Conservation (phyloP, 2,329 filamentous ascomycete genomes). For the Macroventuria anomochaeta region DNA sequence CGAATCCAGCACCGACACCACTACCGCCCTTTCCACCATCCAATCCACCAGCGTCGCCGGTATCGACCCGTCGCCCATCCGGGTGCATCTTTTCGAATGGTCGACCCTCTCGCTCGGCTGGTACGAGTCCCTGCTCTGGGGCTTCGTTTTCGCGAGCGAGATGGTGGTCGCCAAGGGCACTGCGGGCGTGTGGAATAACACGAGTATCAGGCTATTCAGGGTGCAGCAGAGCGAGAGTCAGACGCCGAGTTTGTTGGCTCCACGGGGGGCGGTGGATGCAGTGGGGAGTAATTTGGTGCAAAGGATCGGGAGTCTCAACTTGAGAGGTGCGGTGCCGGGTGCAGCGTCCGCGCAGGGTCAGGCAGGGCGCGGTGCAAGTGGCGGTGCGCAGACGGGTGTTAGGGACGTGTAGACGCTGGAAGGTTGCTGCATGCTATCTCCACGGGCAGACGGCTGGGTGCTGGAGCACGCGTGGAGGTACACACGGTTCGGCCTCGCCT, state of each 20-base stretch:
- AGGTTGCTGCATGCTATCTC: not conserved
- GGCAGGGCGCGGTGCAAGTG: slow-evolving; percentile 30
- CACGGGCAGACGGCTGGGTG: not conserved
- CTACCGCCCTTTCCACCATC: slow-evolving; percentile 59
- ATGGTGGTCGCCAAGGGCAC: slow-evolving; percentile 86
- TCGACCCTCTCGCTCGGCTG: slow-evolving; percentile 87
- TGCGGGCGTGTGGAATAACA: slow-evolving; percentile 93
- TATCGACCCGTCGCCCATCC: slow-evolving; percentile 75
- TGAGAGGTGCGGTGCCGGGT: slow-evolving; percentile 56
- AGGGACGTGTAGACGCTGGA: slow-evolving; percentile 43
- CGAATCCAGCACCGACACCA: slow-evolving; percentile 55
- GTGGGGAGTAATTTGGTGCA: slow-evolving; percentile 90
- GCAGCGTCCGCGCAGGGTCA: slow-evolving; percentile 29
- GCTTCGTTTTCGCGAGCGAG: slow-evolving; percentile 88
- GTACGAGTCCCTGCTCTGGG: slow-evolving; percentile 96
- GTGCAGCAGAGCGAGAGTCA: slow-evolving; percentile 84
- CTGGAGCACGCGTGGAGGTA: no score
- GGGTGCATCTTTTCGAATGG: slow-evolving; percentile 94
- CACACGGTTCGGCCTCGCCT: slow-evolving; percentile 12
- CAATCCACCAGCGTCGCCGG: slow-evolving; percentile 68
- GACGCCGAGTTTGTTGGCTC: slow-evolving; percentile 81
- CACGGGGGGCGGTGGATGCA: slow-evolving; percentile 88
- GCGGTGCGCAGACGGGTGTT: slow-evolving; percentile 31
- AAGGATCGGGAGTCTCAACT: slow-evolving; percentile 80
- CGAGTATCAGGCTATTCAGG: slow-evolving; percentile 83